Conservation (phyloP, 2,329 filamentous ascomycete species). For the Aspergillus proliferans region DNA sequence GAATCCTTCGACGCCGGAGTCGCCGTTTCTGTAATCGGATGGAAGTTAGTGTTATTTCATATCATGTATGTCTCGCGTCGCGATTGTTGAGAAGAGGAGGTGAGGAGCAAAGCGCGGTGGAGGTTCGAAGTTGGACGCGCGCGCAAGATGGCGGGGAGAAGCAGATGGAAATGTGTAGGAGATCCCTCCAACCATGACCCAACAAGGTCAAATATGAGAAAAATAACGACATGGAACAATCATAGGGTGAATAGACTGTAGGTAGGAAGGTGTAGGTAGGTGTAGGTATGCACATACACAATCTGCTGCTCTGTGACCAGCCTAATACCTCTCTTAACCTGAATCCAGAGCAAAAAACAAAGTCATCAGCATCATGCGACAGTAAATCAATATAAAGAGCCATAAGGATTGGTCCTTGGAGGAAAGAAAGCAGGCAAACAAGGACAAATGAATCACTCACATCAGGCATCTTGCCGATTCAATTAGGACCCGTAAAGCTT, state of each 20-base stretch:
- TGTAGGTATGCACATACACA: slow-evolving; percentile 57
- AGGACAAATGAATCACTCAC: slow-evolving; percentile 20
- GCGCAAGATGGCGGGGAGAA: neutral
- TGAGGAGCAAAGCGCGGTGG: too few species aligned
- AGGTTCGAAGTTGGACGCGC: neutral
- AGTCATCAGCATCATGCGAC: slow-evolving; percentile 18
- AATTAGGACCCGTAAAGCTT: neutral
- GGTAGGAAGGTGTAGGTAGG: slow-evolving; percentile 4
- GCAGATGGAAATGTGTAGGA: neutral
- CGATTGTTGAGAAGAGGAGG: too few species aligned
- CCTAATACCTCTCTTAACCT: slow-evolving; percentile 82
- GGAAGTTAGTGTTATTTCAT: too few species aligned
- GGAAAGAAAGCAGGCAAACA: neutral
- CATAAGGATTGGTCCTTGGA: too few species aligned
- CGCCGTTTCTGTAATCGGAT: slow-evolving; percentile 58
- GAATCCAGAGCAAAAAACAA: slow-evolving; percentile 5
- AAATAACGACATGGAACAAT: neutral
- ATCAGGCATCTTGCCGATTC: slow-evolving; percentile 26
- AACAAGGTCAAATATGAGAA: neutral
- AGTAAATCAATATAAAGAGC: neutral
- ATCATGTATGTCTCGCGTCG: neutral
- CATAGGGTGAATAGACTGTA: slow-evolving; percentile 6
- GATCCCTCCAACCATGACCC: neutral
- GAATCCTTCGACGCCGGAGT: slow-evolving; percentile 75
- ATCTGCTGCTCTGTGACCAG: slow-evolving; percentile 86